Percentiles rank a stretch among this genome's conserved stretches.
phyloP scores from a whole-genome alignment of 129 eudicot genomes.

The Heracleum sosnowskyi region DNA sequence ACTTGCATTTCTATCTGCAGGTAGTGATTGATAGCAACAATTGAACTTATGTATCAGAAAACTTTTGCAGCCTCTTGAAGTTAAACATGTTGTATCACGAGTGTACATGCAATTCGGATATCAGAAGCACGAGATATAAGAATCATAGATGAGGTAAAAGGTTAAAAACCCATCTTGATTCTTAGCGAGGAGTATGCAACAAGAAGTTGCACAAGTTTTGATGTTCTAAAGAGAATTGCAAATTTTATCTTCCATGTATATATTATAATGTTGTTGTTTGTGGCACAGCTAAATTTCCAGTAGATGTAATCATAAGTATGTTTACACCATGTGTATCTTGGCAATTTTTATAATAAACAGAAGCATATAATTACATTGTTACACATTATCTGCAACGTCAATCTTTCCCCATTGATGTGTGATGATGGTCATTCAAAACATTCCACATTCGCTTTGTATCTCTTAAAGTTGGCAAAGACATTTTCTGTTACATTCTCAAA shows the following conservation, averaged over 20 bases:
- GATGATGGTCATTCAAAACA: not conserved
- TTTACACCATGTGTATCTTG: slow-evolving; percentile 14
- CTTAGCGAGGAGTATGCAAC: slow-evolving; percentile 5
- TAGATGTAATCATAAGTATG: slow-evolving; percentile 15
- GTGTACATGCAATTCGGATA: not conserved
- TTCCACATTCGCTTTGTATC: not conserved
- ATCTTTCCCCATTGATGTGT: not conserved
- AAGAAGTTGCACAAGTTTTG: slow-evolving; percentile 20
- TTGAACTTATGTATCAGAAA: not conserved
- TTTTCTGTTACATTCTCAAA: not conserved
- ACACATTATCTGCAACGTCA: not conserved
- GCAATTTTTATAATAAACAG: slow-evolving; percentile 19
- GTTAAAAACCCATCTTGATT: slow-evolving; percentile 20
- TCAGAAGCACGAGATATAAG: not conserved
- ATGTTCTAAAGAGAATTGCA: slow-evolving; percentile 9
- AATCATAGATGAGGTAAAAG: slow-evolving; percentile 14
- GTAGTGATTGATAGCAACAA: slow-evolving; percentile 18
- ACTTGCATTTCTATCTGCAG: slow-evolving; percentile 18
- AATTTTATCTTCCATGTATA: slow-evolving; percentile 18
- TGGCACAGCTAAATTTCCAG: slow-evolving; percentile 16
- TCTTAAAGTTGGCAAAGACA: not conserved
- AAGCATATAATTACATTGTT: slow-evolving; percentile 1
- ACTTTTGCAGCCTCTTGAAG: not conserved
- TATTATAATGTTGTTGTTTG: slow-evolving; percentile 22
- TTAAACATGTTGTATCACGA: not conserved